These are phyloP conservation scores for Tulasnella sp. DNA, from an alignment of 768 basidiomycete species.

Conservation along the genomic window DNA sequence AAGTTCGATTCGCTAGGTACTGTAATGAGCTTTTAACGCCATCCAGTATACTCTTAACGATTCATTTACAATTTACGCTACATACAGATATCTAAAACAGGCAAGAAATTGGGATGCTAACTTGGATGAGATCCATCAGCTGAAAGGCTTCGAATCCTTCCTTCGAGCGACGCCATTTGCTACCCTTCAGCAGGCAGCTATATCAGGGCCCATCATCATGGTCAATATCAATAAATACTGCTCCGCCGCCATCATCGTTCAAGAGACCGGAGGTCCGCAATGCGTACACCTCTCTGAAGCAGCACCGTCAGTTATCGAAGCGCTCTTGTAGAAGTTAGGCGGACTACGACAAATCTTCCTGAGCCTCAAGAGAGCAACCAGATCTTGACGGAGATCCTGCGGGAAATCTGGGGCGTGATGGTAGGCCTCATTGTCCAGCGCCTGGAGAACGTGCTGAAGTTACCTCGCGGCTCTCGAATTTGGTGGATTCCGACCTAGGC, in stretches of 20 bases:
- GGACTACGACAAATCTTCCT: background rate
- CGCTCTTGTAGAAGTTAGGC: background rate
- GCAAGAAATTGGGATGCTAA: background rate
- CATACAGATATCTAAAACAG: background rate
- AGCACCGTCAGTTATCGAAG: background rate
- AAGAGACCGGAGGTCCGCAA: background rate
- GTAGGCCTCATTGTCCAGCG: background rate
- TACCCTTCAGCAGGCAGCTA: background rate
- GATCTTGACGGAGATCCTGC: background rate
- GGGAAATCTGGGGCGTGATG: background rate
- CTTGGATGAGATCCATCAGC: background rate
- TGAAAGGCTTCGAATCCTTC: background rate
- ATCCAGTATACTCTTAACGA: no score
- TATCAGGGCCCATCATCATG: background rate
- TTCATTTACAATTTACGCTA: no score
- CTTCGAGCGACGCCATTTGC: background rate
- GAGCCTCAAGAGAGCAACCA: background rate
- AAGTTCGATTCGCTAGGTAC: no score
- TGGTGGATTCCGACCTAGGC: background rate
- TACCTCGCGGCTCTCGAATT: background rate
- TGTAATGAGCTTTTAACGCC: no score
- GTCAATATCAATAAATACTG: background rate
- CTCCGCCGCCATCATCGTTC: background rate
- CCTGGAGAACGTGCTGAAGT: background rate
- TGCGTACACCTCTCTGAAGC: background rate